Evolutionary conservation across 78 protist genomes (phyloP).

Genomic region (Trichosphaerium sp.): DNA sequence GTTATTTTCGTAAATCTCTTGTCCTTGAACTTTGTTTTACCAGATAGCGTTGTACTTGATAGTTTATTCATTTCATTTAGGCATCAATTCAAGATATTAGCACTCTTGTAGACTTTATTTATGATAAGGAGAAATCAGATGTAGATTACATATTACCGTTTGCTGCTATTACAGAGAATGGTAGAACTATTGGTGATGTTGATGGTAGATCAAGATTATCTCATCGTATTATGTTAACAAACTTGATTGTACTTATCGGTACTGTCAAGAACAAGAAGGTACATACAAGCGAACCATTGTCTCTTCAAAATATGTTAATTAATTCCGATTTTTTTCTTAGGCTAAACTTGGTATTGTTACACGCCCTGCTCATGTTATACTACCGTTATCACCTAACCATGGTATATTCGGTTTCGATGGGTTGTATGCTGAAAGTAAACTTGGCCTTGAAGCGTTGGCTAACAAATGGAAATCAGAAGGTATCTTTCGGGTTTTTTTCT

Average conservation of each 20-base stretch:
- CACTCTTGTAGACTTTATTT: slow-evolving; percentile 18
- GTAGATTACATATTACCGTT: slow-evolving; percentile 52
- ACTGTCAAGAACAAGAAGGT: slow-evolving; percentile 19
- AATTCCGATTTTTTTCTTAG: too few relatives aligned
- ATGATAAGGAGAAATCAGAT: neutral
- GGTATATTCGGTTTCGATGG: slow-evolving; percentile 64
- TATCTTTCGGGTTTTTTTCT: too few relatives aligned
- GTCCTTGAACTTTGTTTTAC: too few relatives aligned
- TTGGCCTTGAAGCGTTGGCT: slow-evolving; percentile 50
- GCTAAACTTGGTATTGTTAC: too few relatives aligned
- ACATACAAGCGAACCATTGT: too few relatives aligned
- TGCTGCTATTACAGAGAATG: slow-evolving; percentile 56
- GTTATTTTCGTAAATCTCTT: too few relatives aligned
- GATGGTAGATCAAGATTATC: slow-evolving; percentile 45
- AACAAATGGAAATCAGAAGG: slow-evolving; percentile 44
- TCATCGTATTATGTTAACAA: slow-evolving; percentile 62
- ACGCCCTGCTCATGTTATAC: slow-evolving; percentile 16
- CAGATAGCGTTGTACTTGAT: too few relatives aligned
- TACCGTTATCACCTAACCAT: slow-evolving; percentile 58
- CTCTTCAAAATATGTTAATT: too few relatives aligned
- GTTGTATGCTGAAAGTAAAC: slow-evolving; percentile 52
- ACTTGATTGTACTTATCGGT: slow-evolving; percentile 43
- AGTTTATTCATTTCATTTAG: too few relatives aligned
- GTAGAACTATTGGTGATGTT: slow-evolving; percentile 20
- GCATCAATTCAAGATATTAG: slow-evolving; percentile 9